Evolutionary conservation across 2,329 filamentous ascomycete species (phyloP).

Genomic region (Sporothrix pseudoabietina): DNA sequence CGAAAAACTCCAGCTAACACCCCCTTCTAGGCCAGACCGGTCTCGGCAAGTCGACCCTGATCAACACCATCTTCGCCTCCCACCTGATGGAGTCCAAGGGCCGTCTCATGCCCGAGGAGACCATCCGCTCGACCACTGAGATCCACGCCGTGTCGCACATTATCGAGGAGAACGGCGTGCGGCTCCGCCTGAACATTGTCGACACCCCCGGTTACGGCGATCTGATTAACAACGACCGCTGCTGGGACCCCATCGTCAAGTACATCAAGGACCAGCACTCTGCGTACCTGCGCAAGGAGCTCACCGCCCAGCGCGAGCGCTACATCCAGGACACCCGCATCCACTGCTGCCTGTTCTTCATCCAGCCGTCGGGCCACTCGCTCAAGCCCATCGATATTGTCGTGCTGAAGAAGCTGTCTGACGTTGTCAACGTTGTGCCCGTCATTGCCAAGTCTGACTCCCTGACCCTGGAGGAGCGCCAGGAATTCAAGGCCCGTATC

Average conservation of each 20-base stretch:
- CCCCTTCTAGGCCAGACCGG: conserved; percentile 80
- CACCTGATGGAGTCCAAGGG: conserved; percentile 99
- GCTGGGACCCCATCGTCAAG: conserved; percentile 99
- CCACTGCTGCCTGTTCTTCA: conserved; percentile 99
- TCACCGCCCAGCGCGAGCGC: conserved; percentile 96
- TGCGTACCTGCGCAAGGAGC: conserved; percentile 97
- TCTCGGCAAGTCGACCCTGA: conserved; percentile 96
- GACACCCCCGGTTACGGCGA: conserved; percentile 98
- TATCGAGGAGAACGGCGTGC: conserved; percentile 99
- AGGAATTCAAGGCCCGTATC: conserved; percentile 97
- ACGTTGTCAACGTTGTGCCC: conserved; percentile 98
- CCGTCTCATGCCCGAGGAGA: conserved; percentile 87
- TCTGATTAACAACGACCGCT: conserved; percentile 99
- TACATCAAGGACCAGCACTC: conserved; percentile 99
- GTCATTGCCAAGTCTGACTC: conserved; percentile 99
- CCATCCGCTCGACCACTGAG: conserved; percentile 92
- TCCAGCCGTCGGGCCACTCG: conserved; percentile 95
- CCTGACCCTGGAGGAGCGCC: conserved; percentile 91
- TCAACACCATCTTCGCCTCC: conserved; percentile 99
- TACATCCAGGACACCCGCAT: conserved; percentile 99
- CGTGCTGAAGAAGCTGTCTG: conserved; percentile 98
- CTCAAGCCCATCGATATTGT: conserved; percentile 99
- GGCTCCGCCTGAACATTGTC: conserved; percentile 96
- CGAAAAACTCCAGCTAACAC: not conserved
- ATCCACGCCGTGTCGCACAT: conserved; percentile 98